Conservation (phyloP, 179 eudicot species). For the Camellia oleifera region DNA sequence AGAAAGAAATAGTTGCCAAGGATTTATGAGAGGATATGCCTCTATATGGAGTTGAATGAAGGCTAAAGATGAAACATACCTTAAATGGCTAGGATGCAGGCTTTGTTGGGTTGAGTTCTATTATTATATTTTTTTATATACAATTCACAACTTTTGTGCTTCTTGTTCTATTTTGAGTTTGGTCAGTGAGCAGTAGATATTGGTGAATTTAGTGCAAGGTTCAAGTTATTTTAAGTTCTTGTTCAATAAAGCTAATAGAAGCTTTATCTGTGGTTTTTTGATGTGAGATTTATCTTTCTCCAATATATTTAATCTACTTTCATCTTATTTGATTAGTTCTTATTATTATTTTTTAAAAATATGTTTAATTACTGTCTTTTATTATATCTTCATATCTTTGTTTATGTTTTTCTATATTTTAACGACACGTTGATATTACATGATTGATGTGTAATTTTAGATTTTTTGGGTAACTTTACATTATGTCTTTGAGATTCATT, state of each 20-base stretch:
- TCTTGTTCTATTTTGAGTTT: not conserved
- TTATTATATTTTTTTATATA: too few relatives aligned
- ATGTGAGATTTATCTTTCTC: not conserved
- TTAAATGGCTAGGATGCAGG: not conserved
- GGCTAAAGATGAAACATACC: too few relatives aligned
- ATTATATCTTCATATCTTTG: not conserved
- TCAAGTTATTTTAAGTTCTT: not conserved
- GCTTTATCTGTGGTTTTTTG: not conserved
- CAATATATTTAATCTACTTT: not conserved
- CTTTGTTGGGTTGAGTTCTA: not conserved
- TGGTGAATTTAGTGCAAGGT: not conserved
- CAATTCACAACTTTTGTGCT: not conserved
- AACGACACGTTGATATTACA: not conserved
- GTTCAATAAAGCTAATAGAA: not conserved
- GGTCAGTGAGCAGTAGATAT: not conserved
- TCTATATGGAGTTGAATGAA: too few relatives aligned
- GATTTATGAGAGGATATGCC: too few relatives aligned
- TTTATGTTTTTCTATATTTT: too few relatives aligned
- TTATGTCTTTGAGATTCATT: not conserved
- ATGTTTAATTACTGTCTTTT: not conserved
- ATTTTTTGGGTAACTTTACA: too few relatives aligned
- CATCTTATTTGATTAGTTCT: not conserved
- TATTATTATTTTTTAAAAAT: not conserved
- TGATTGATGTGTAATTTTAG: not conserved
- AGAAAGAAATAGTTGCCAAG: too few relatives aligned